Evolutionary conservation across 495 filamentous ascomycete genomes (phyloP).

Genomic region (Extremus antarcticus): DNA sequence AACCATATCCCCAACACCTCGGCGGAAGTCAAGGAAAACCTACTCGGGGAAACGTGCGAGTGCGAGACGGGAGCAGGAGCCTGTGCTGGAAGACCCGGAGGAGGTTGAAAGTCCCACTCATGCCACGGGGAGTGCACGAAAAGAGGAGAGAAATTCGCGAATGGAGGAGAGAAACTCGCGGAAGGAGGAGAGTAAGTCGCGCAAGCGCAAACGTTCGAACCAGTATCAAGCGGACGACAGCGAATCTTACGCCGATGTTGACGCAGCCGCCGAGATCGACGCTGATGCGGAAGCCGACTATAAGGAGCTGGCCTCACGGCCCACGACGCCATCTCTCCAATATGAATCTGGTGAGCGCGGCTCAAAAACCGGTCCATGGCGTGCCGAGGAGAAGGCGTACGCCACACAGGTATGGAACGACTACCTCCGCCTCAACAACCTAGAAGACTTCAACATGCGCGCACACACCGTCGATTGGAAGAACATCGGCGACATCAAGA

Average conservation of each 20-base stretch:
- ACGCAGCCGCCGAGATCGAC: no score
- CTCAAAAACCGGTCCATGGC: not conserved
- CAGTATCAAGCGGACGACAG: not conserved
- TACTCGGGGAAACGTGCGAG: no score
- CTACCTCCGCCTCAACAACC: not conserved
- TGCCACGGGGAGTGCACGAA: not conserved
- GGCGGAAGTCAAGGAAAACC: no score
- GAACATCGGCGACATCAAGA: conserved; percentile 7
- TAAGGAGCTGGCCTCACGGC: not conserved
- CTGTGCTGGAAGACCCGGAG: not conserved
- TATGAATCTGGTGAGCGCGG: not conserved
- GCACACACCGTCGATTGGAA: conserved; percentile 9
- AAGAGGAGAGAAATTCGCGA: not conserved
- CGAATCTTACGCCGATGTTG: no score
- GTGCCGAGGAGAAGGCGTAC: conserved; percentile 7
- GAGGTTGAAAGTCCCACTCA: not conserved
- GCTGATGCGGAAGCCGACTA: not conserved
- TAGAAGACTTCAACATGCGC: not conserved
- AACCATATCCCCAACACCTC: no score
- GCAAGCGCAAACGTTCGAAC: not conserved
- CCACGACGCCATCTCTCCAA: no score
- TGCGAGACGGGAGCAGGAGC: no score
- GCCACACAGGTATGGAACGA: conserved; percentile 3
- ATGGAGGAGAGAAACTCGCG: not conserved
- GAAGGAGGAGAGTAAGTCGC: not conserved